A percentile compares a stretch with the other conserved stretches of the same genome.
Evolutionary conservation across 306 rosid species (phyloP).

Genomic region (Biancaea sappan): DNA sequence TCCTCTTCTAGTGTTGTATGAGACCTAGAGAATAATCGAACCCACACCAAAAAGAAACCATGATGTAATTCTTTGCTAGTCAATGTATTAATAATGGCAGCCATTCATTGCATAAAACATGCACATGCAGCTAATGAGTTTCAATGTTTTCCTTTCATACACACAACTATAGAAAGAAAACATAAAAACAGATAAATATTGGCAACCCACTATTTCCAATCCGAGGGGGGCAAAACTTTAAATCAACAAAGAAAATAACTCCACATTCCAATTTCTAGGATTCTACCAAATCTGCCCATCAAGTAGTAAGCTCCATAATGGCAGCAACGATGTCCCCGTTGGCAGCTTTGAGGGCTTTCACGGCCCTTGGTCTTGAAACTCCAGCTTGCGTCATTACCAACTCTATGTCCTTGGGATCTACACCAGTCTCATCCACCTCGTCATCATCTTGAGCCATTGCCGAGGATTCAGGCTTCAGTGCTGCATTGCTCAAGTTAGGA

Average conservation of each 20-base stretch:
- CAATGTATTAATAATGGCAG: conserved; percentile 6
- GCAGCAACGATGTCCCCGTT: conserved; percentile 86
- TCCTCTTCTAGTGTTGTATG: background rate
- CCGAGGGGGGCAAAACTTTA: conserved; percentile 24
- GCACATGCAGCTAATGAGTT: background rate
- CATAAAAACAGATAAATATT: conserved; percentile 2
- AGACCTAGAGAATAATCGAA: background rate
- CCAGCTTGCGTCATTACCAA: conserved; percentile 96
- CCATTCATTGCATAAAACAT: conserved; percentile 26
- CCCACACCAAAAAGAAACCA: background rate
- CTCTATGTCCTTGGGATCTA: conserved; percentile 86
- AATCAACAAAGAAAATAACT: conserved; percentile 25
- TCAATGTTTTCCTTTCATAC: conserved; percentile 19
- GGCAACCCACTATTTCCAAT: conserved; percentile 33
- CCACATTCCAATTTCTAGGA: conserved; percentile 25
- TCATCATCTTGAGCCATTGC: conserved; percentile 72
- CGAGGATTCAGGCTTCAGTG: conserved; percentile 66
- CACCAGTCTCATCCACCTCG: conserved; percentile 76
- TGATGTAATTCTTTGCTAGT: background rate
- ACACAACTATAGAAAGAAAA: conserved; percentile 23
- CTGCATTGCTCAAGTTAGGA: conserved; percentile 64
- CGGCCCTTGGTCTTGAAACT: conserved; percentile 76
- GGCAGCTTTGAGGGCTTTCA: conserved; percentile 75
- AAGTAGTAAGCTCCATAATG: conserved; percentile 87
- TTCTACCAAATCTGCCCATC: conserved; percentile 33